phyloP scores from a whole-genome alignment of 345 rosid species.

The Eucalyptus sp. region DNA sequence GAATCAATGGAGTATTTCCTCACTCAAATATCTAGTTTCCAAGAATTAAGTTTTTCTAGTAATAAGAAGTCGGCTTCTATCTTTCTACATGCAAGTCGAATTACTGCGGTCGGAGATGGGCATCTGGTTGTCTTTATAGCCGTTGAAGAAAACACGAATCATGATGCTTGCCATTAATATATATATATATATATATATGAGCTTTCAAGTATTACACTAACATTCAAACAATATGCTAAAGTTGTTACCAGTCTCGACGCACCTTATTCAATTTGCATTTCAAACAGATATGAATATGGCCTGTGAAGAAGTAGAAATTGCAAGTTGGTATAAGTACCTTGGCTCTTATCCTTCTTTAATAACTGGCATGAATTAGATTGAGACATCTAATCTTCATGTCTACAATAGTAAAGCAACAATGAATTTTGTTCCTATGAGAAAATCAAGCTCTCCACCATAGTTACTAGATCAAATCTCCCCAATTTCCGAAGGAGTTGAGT shows the following conservation, averaged over 20 bases:
- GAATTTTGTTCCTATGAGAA: too few relatives aligned
- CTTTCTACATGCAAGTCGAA: background rate
- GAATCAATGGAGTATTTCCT: background rate
- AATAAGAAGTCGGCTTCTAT: background rate
- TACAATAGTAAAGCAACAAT: too few relatives aligned
- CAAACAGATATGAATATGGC: too few relatives aligned
- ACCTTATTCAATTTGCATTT: background rate
- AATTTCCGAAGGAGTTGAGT: too few relatives aligned
- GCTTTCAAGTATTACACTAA: background rate
- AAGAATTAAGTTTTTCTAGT: background rate
- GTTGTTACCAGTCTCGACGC: background rate
- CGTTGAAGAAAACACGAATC: background rate
- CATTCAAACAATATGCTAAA: background rate
- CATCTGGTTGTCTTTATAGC: background rate
- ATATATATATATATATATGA: too few relatives aligned
- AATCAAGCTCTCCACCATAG: too few relatives aligned
- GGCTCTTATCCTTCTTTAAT: too few relatives aligned
- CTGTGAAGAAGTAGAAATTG: too few relatives aligned
- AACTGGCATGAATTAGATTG: too few relatives aligned
- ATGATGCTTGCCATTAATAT: background rate
- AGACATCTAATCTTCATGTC: too few relatives aligned
- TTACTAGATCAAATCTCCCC: too few relatives aligned
- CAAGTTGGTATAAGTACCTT: too few relatives aligned
- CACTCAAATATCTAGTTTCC: background rate
- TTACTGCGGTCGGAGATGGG: background rate